Conservation (phyloP, 2,329 filamentous ascomycete genomes). For the Fusarium cicatricum region DNA sequence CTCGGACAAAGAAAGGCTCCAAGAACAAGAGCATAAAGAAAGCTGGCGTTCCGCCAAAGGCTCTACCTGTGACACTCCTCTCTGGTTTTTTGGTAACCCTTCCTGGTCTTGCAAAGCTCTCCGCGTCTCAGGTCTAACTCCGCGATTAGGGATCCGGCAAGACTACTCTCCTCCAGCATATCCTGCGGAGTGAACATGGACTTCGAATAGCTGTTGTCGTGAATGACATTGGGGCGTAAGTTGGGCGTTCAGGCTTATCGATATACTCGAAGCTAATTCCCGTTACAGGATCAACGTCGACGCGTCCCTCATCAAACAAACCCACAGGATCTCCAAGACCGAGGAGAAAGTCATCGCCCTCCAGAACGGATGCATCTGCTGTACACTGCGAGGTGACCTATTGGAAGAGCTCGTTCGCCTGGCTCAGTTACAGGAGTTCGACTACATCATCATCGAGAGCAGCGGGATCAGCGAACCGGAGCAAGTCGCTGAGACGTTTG, state of each 20-base stretch:
- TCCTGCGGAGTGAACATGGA: slow-evolving; percentile 72
- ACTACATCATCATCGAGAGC: slow-evolving; percentile 78
- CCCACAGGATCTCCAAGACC: slow-evolving; percentile 63
- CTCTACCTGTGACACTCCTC: slow-evolving; percentile 47
- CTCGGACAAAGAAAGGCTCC: slow-evolving; percentile 13
- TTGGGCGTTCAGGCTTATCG: background rate
- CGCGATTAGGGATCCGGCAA: slow-evolving; percentile 69
- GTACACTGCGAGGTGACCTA: slow-evolving; percentile 74
- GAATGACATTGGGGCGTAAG: slow-evolving; percentile 72
- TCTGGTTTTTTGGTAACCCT: slow-evolving; percentile 47
- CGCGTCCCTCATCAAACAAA: slow-evolving; percentile 65
- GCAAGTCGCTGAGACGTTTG: slow-evolving; percentile 79
- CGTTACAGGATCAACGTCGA: slow-evolving; percentile 68
- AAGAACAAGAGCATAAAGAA: slow-evolving; percentile 30
- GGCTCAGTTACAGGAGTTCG: slow-evolving; percentile 67
- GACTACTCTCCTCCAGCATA: slow-evolving; percentile 74
- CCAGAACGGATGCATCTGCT: slow-evolving; percentile 81
- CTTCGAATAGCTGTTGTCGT: slow-evolving; percentile 76
- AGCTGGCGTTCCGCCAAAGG: slow-evolving; percentile 27
- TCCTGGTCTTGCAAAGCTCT: background rate
- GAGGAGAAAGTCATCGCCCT: slow-evolving; percentile 72
- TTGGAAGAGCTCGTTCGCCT: slow-evolving; percentile 74
- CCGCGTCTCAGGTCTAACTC: background rate
- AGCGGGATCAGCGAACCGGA: slow-evolving; percentile 77
- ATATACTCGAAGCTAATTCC: background rate